phyloP scores from a whole-genome alignment of 495 filamentous ascomycete species.

The Delitschia confertaspora region DNA sequence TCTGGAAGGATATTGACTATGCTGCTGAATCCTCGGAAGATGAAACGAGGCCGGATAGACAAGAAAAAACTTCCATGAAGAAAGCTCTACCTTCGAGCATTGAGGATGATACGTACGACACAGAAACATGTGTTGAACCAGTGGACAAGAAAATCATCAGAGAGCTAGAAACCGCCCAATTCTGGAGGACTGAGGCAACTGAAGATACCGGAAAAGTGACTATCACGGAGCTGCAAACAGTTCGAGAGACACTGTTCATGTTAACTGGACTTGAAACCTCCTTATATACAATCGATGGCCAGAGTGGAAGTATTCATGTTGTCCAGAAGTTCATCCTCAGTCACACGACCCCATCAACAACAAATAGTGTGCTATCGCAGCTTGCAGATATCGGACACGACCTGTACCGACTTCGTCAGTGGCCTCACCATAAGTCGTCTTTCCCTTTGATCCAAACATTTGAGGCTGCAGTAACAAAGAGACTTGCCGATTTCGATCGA shows the following conservation, averaged over 20 bases:
- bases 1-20: constrained; percentile 77
- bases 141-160: constrained; percentile 38
- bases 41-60: constrained; percentile 33
- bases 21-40: constrained; percentile 40
- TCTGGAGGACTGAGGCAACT: constrained; percentile 42
- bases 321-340: constrained; percentile 17
- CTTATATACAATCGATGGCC: constrained; percentile 47
- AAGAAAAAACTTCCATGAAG: constrained; percentile 22
- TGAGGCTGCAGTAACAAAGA: constrained; percentile 40
- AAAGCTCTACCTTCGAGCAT: constrained; percentile 24
- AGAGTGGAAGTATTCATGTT: constrained; percentile 24
- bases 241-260: constrained; percentile 79
- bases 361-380: constrained; percentile 37
- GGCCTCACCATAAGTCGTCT: constrained; percentile 34
- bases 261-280: constrained; percentile 68
- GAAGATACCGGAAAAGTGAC: constrained; percentile 36
- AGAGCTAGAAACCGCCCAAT: constrained; percentile 51
- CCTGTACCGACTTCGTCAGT: constrained; percentile 44
- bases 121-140: constrained; percentile 36
- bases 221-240: constrained; percentile 62
- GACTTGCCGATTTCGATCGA: constrained; percentile 40
- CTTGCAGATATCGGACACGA: constrained; percentile 41
- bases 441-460: constrained; percentile 49
- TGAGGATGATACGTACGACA: constrained; percentile 31
- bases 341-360: constrained; percentile 22